Evolutionary conservation across 2,329 filamentous ascomycete species (phyloP), one percentile per base, ranked within the genome.

Genomic region (Xylariaceae sp.): DNA sequence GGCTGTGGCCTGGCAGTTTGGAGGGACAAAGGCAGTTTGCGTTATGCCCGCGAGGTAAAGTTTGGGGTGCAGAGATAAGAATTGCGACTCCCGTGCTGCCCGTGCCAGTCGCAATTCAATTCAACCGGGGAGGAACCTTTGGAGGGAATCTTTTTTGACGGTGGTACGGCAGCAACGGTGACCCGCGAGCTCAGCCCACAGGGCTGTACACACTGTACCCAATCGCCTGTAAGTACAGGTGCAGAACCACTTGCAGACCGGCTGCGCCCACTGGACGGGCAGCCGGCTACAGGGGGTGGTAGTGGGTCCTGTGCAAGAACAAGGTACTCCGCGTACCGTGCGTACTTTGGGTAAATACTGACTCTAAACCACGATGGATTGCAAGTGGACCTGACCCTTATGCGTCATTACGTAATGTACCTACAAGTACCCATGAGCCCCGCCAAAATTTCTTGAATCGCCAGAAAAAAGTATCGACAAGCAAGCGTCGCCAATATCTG

Each of bases 371-470:
- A 30, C 23, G 4, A 30, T 30, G 23, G 23, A 30, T 30, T 30
- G 23, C 23, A 5, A 30, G 23, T 30, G 23, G 23, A 30, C 3
- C 23, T 30, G 23, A 30, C 23, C 23, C 3, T 4, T 30, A 30
- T 42, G 37, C 37, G 13, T 13, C 37, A 47, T 23, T 49, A 49
- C 47, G 15, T 49, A 49, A 42, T 42, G 37, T 13, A 42, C 37
- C 11, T 42, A 4, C 8, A 30, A 30, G 23, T 30, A 30, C 23
- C 3, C 23, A 30, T 30, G 13, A n/a, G 59, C 59, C 59, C 62
- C 62, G 57, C 62, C 57, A 62, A 62, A 61, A 57, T 61, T 62
- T 62, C 55, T 60, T 35, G 57, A 47, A 13, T 30, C 23, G 23
- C 23, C 23, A 23, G 30, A 34, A 53, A 23, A 55, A 47, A 60